A percentile compares a stretch with the other conserved stretches of the same genome.
Evolutionary conservation across 1,284 basidiomycete species (phyloP).

Genomic region (Athelia psychrophila): DNA sequence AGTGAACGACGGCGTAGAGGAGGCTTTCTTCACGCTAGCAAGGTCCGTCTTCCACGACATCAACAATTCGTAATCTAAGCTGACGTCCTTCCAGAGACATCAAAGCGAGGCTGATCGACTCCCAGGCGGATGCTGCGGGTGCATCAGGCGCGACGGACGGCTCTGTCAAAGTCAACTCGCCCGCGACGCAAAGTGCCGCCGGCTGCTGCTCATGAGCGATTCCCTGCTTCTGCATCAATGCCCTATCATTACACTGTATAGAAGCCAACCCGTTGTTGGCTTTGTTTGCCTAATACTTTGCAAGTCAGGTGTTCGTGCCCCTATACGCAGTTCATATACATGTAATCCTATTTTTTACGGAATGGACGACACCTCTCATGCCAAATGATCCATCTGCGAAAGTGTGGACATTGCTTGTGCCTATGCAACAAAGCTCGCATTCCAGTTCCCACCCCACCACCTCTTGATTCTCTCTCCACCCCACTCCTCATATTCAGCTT

Average conservation of each 20-base stretch:
- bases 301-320: not conserved
- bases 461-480: conserved; percentile 78
- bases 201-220: conserved; percentile 57
- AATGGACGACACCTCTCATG: not conserved
- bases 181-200: conserved; percentile 35
- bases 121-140: conserved; percentile 70
- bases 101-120: conserved; percentile 96
- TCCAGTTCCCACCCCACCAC: conserved; percentile 89
- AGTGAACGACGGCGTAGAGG: conserved; percentile 96
- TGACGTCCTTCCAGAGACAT: conserved; percentile 67
- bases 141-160: conserved; percentile 45
- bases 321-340: not conserved
- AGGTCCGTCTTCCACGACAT: conserved; percentile 52
- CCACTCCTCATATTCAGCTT: conserved; percentile 87
- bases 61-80: not conserved
- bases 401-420: not conserved
- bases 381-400: not conserved
- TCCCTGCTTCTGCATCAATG: conserved; percentile 1
- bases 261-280: not conserved
- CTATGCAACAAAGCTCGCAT: conserved; percentile 22
- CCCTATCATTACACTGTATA: not conserved
- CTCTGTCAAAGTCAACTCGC: conserved; percentile 66
- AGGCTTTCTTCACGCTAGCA: conserved; percentile 97
- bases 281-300: not conserved
- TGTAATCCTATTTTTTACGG: not conserved